Evolutionary conservation across 2,329 filamentous ascomycete species (phyloP).

Genomic region (Geosmithia morbida): DNA sequence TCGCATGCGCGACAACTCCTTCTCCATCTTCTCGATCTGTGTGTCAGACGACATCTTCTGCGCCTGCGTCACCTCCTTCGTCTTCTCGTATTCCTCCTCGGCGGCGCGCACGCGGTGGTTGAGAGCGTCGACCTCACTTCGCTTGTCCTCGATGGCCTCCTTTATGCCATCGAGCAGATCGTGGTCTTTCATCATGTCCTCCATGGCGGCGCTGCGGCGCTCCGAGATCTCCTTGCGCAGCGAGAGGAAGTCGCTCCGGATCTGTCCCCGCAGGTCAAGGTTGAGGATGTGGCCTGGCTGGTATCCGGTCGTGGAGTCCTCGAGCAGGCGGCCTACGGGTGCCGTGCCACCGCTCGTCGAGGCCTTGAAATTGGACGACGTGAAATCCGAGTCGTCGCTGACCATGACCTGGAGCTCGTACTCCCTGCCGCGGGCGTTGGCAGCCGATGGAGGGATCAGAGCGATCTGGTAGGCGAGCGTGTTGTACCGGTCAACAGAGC

Average conservation of each 20-base stretch:
- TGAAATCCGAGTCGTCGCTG: constrained; percentile 65
- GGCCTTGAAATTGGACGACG: constrained; percentile 40
- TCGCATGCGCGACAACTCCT: constrained; percentile 89
- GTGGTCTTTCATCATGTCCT: constrained; percentile 87
- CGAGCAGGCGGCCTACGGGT: constrained; percentile 61
- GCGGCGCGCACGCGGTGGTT: constrained; percentile 79
- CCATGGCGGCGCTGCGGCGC: constrained; percentile 64
- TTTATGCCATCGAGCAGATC: constrained; percentile 89
- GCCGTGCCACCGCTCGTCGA: constrained; percentile 17
- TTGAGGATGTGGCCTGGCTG: constrained; percentile 81
- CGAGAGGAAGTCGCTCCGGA: constrained; percentile 63
- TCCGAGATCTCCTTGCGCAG: constrained; percentile 90
- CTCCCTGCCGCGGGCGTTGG: constrained; percentile 71
- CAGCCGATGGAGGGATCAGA: constrained; percentile 70
- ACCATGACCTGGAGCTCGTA: constrained; percentile 79
- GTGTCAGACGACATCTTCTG: constrained; percentile 82
- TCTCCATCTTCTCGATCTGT: constrained; percentile 98
- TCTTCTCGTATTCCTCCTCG: constrained; percentile 87
- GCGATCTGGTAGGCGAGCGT: constrained; percentile 87
- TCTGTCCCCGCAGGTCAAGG: constrained; percentile 68
- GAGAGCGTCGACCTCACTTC: constrained; percentile 79
- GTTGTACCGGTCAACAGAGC: constrained; percentile 82
- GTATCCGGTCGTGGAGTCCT: constrained; percentile 73
- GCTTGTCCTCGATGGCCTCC: constrained; percentile 93
- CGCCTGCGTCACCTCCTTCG: constrained; percentile 71